Evolutionary conservation across 352 stramenopile species (phyloP).

Genomic region (Pythium biforme): DNA sequence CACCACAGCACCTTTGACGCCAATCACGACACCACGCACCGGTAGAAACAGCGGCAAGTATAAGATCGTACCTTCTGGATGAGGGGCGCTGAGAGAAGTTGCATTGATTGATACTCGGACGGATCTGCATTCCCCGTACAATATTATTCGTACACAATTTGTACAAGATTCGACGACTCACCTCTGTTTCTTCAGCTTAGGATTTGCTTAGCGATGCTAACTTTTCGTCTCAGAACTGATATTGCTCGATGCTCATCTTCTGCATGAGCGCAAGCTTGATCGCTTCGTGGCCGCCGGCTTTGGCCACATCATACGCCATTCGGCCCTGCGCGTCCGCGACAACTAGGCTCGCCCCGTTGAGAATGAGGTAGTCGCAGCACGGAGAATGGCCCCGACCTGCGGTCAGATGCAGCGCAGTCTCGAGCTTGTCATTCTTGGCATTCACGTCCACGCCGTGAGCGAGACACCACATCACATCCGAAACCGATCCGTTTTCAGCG

Average conservation of each 20-base stretch:
- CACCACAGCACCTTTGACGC: not conserved
- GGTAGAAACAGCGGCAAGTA: constrained; percentile 26
- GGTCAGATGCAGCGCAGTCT: constrained; percentile 62
- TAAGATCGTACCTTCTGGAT: constrained; percentile 35
- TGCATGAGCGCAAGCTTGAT: constrained; percentile 67
- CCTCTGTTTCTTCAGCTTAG: not conserved
- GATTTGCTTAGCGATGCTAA: not conserved
- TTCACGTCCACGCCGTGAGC: constrained; percentile 84
- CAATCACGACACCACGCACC: constrained; percentile 14
- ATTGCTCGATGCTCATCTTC: constrained; percentile 70
- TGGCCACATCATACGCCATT: constrained; percentile 61
- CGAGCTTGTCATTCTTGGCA: constrained; percentile 37
- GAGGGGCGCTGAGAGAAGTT: constrained; percentile 2
- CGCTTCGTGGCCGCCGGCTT: constrained; percentile 52
- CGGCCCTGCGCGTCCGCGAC: constrained; percentile 44
- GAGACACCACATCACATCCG: constrained; percentile 74
- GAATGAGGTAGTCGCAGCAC: constrained; percentile 77
- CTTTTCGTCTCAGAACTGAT: constrained; percentile 39
- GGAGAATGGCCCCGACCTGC: constrained; percentile 35
- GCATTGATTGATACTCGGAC: not conserved
- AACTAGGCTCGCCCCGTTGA: constrained; percentile 77
- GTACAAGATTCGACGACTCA: not conserved
- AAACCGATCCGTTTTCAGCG: constrained; percentile 38
- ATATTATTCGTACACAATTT: not conserved
- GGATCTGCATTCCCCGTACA: constrained; percentile 1